Evolutionary conservation across 768 basidiomycete genomes (phyloP), one percentile per base, ranked within the genome.

Genomic region (Phylloporus arenicola): DNA sequence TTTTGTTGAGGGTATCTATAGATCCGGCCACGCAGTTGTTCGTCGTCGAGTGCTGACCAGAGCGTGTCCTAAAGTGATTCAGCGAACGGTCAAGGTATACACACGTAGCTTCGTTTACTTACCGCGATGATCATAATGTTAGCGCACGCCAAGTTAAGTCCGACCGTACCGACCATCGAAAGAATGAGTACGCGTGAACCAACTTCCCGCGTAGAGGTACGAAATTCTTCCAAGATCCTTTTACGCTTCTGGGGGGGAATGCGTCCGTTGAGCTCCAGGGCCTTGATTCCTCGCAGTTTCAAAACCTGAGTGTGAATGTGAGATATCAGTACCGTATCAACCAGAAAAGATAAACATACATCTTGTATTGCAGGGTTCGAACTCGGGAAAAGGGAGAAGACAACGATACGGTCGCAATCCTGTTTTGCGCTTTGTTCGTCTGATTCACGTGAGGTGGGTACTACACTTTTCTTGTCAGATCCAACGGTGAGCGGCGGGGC

Each of bases 31-130:
- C 42, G 50, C 11, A 62, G 39, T 31, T 64, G 60, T 16, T 33
- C 31, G 24, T 61, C 58, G 22, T 59, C 54, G 17, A 54, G 56
- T 13, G 51, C 57, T 12, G 56, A 61, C 62, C 62, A 63, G 12
- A 56, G 39, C 3, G 53, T 59, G 37, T 61, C 60, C 60, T 63
- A 25, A 25, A 25, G 25, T 7, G 25, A 25, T 3, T 25, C 25
- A 25, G 7, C 25, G 25, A 25, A 25, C 4, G 25, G 25, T n/a
- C n/a, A n/a, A n/a, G n/a, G n/a, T n/a, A n/a, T n/a, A n/a, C n/a
- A n/a, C n/a, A n/a, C n/a, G n/a, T n/a, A n/a, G n/a, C n/a, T n/a
- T 25, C 25, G 25, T 25, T 25, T 25, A 37, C 45, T 37, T 35
- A 55, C 56, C 22, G 52, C 38, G 19, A 59, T 35, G 24, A 57